These are phyloP conservation scores for Huiozyma naganishii DNA, from an alignment of 805 yeast species.

Conservation along the genomic window DNA sequence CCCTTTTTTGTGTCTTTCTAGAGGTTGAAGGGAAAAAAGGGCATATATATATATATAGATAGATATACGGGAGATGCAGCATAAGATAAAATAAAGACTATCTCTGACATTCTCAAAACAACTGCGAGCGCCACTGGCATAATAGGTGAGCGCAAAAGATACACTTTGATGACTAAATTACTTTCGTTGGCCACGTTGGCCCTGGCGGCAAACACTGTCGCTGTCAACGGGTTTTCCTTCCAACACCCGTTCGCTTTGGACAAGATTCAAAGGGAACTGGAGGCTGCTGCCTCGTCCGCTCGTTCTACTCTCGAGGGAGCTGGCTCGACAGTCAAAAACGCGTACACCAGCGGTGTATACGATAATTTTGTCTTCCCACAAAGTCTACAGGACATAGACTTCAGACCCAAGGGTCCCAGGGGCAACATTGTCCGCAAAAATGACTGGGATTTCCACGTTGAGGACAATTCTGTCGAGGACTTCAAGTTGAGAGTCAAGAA, in stretches of 20 bases:
- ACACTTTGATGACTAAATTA: too few species aligned
- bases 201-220: background rate
- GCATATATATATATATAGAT: too few species aligned
- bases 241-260: conserved; percentile 25
- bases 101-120: too few species aligned
- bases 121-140: too few species aligned
- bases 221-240: conserved; percentile 21
- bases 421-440: conserved; percentile 6
- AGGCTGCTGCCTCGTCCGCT: background rate
- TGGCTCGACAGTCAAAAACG: background rate
- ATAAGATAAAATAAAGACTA: too few species aligned
- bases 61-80: too few species aligned
- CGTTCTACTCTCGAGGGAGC: background rate
- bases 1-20: too few species aligned
- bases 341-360: too few species aligned
- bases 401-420: background rate
- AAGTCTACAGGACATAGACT: background rate
- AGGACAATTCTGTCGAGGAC: conserved; percentile 33
- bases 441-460: conserved; percentile 23
- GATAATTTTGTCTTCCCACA: too few species aligned
- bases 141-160: too few species aligned
- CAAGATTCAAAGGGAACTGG: conserved; percentile 1
- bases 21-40: too few species aligned
- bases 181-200: background rate
- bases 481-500: conserved; percentile 47